phyloP scores from a whole-genome alignment of 2,329 filamentous ascomycete species.

The Hypoxylon sp. region DNA sequence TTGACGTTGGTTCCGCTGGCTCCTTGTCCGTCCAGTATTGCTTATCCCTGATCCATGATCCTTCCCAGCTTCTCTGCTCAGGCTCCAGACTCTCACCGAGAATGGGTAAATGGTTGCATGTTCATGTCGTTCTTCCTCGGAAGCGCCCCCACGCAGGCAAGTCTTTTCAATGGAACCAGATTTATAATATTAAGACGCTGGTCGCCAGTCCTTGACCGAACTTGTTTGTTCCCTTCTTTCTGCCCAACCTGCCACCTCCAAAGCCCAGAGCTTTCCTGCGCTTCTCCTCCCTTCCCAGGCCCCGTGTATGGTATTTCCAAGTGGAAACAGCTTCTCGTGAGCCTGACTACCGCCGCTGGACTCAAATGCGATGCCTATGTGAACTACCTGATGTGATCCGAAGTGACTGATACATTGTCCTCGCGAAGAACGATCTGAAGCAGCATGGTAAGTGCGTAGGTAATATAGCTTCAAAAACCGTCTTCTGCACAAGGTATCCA shows the following conservation, averaged over 20 bases:
- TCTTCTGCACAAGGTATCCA: neutral
- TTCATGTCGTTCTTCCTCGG: constrained; percentile 18
- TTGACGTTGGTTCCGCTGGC: constrained; percentile 25
- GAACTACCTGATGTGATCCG: neutral
- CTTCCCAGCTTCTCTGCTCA: constrained; percentile 21
- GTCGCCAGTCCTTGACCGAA: constrained; percentile 5
- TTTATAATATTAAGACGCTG: constrained; percentile 23
- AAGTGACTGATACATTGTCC: neutral
- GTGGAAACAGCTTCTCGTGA: constrained; percentile 6
- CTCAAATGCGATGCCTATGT: neutral
- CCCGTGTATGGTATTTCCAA: constrained; percentile 10
- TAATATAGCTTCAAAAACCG: neutral
- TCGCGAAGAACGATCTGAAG: neutral
- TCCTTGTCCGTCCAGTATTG: constrained; percentile 17
- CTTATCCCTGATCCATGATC: constrained; percentile 43
- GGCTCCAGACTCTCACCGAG: constrained; percentile 44
- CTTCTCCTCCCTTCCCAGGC: constrained; percentile 3
- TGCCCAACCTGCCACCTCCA: neutral
- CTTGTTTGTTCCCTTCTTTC: constrained; percentile 10
- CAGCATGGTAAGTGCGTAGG: neutral
- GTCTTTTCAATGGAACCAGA: constrained; percentile 20
- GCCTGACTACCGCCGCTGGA: neutral
- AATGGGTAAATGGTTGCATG: constrained; percentile 37
- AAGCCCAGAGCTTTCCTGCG: neutral
- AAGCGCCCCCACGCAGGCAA: constrained; percentile 31